These are phyloP conservation scores for Gautieria morchelliformis DNA, from an alignment of 768 basidiomycete genomes.

Conservation along the genomic window DNA sequence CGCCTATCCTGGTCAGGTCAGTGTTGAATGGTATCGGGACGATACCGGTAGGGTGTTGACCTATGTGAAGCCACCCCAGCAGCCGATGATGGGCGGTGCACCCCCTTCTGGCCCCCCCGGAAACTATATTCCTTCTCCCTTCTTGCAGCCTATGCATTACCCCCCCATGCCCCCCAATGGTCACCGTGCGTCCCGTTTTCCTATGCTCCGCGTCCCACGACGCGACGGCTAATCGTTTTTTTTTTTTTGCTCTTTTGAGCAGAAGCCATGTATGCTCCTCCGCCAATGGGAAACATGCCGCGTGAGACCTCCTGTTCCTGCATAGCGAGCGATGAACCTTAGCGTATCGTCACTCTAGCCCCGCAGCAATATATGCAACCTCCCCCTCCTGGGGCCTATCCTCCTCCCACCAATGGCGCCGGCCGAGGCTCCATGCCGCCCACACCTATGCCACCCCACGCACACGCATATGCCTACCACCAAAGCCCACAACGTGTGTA, in stretches of 20 bases:
- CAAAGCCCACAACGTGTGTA: slow-evolving; percentile 75
- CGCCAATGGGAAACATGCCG: slow-evolving; percentile 74
- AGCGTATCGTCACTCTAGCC: slow-evolving; percentile 27
- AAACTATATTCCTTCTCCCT: slow-evolving; percentile 68
- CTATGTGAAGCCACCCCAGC: slow-evolving; percentile 10
- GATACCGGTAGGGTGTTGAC: not conserved
- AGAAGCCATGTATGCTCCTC: slow-evolving; percentile 74
- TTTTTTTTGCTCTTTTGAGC: too few relatives aligned
- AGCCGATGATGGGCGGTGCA: slow-evolving; percentile 86
- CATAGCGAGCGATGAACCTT: not conserved
- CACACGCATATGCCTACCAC: slow-evolving; percentile 74
- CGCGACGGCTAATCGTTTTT: not conserved
- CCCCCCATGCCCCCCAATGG: slow-evolving; percentile 79
- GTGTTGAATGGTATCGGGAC: slow-evolving; percentile 16
- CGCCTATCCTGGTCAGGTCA: slow-evolving; percentile 65
- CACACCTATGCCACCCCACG: slow-evolving; percentile 78
- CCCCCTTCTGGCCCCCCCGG: slow-evolving; percentile 68
- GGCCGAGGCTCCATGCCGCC: slow-evolving; percentile 87
- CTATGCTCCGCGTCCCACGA: slow-evolving; percentile 7
- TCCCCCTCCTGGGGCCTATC: slow-evolving; percentile 67
- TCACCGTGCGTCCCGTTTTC: slow-evolving; percentile 23
- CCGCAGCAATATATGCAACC: slow-evolving; percentile 74
- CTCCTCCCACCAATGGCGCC: slow-evolving; percentile 67
- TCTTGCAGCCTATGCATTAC: slow-evolving; percentile 81
- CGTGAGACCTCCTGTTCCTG: slow-evolving; percentile 40